These are phyloP conservation scores for Neonothopanus nambi DNA, from an alignment of 1,284 basidiomycete genomes.

Conservation along the genomic window DNA sequence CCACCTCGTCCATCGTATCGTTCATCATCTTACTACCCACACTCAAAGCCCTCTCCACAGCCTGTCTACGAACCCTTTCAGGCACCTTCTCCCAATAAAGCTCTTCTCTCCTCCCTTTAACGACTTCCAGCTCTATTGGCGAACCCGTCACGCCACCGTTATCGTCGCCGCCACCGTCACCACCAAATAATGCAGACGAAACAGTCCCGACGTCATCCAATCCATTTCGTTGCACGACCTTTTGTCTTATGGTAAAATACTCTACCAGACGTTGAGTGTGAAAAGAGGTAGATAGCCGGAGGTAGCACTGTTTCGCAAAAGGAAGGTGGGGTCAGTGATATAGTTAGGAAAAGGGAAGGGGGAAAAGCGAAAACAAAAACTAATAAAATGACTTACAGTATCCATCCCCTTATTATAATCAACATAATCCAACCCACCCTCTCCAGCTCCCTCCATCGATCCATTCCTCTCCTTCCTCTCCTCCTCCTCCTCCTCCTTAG, in stretches of 20 bases:
- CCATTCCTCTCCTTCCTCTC: constrained; percentile 11
- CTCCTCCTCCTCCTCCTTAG: neutral
- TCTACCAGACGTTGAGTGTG: constrained; percentile 46
- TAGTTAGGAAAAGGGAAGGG: neutral
- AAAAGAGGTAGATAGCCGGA: constrained; percentile 60
- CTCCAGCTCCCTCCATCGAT: constrained; percentile 20
- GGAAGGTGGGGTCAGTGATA: neutral
- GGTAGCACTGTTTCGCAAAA: constrained; percentile 64
- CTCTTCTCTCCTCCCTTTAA: constrained; percentile 62
- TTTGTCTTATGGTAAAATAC: constrained; percentile 39
- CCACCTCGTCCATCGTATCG: neutral
- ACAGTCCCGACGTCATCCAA: constrained; percentile 45
- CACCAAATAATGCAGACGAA: neutral
- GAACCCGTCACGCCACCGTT: constrained; percentile 16
- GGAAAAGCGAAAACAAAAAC: neutral
- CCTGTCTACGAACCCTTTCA: constrained; percentile 62
- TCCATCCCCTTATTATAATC: constrained; percentile 79
- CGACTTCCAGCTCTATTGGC: constrained; percentile 50
- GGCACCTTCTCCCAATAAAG: constrained; percentile 80
- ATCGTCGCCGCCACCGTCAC: neutral
- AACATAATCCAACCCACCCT: constrained; percentile 62
- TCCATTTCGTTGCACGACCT: constrained; percentile 44
- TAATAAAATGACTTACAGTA: constrained; percentile 43
- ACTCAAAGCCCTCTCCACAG: constrained; percentile 35
- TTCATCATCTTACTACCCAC: neutral